Conservation (phyloP, 352 stramenopile species). For the Pythium biforme region DNA sequence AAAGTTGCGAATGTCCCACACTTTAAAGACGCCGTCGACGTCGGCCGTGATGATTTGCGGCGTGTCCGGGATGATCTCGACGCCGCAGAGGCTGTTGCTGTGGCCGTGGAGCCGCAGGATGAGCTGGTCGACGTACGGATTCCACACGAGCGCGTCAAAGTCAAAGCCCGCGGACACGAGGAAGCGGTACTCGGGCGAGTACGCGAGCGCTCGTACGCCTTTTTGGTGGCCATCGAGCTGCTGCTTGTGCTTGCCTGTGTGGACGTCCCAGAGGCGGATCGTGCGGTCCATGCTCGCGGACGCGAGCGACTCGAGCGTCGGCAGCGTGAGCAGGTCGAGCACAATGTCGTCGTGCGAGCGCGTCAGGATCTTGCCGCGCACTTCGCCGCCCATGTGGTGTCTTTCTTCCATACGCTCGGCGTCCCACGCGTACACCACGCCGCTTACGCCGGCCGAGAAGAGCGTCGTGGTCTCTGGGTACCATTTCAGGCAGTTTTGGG, state of each 20-base stretch:
- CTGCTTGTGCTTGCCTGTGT: slow-evolving; percentile 83
- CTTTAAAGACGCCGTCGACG: slow-evolving; percentile 81
- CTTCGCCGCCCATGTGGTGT: slow-evolving; percentile 76
- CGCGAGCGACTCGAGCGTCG: slow-evolving; percentile 76
- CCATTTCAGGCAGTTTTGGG: slow-evolving; percentile 82
- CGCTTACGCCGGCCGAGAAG: slow-evolving; percentile 81
- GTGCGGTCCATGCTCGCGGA: slow-evolving; percentile 88
- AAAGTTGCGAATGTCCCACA: slow-evolving; percentile 91
- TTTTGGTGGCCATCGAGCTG: slow-evolving; percentile 85
- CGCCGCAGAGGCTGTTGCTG: slow-evolving; percentile 81
- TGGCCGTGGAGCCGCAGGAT: slow-evolving; percentile 86
- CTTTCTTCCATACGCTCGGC: slow-evolving; percentile 81
- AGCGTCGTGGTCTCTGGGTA: slow-evolving; percentile 63
- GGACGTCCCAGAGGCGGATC: slow-evolving; percentile 87
- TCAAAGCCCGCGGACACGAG: slow-evolving; percentile 87
- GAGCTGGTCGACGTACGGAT: slow-evolving; percentile 87
- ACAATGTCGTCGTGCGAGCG: slow-evolving; percentile 88
- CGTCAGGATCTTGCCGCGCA: slow-evolving; percentile 48
- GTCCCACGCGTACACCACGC: slow-evolving; percentile 86
- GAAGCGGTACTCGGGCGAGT: slow-evolving; percentile 85
- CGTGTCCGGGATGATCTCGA: slow-evolving; percentile 84
- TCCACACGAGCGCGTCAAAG: slow-evolving; percentile 89
- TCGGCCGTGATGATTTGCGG: slow-evolving; percentile 88
- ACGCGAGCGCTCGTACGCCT: slow-evolving; percentile 75
- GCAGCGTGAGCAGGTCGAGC: slow-evolving; percentile 76